Evolutionary conservation across 148 eudicot genomes (phyloP).

Genomic region (Silene latifolia): DNA sequence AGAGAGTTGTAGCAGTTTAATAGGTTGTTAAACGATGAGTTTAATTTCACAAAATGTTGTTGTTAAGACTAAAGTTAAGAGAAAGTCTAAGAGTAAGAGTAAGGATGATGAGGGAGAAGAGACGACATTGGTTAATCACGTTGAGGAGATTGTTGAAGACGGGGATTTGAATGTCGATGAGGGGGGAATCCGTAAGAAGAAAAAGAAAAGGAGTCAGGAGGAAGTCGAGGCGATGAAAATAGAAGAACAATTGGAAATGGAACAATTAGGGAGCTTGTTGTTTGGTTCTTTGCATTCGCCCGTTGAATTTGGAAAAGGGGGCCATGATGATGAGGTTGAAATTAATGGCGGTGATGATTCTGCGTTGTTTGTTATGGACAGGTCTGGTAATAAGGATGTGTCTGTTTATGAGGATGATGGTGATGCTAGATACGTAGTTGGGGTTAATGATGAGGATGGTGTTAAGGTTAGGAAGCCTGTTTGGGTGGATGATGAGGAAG

Average conservation of each 20-base stretch:
- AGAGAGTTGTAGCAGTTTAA: neutral
- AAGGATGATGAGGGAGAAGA: conserved; percentile 23
- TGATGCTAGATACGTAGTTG: conserved; percentile 25
- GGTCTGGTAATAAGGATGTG: conserved; percentile 36
- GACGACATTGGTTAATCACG: conserved; percentile 28
- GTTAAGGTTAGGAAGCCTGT: conserved; percentile 56
- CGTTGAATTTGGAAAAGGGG: conserved; percentile 58
- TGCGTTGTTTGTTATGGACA: conserved; percentile 54
- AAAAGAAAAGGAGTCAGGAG: conserved; percentile 42
- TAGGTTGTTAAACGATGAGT: conserved; percentile 36
- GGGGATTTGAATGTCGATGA: conserved; percentile 24
- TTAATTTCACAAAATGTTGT: conserved; percentile 70
- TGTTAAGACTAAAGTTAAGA: conserved; percentile 38
- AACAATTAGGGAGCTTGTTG: conserved; percentile 54
- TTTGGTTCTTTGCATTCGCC: conserved; percentile 73
- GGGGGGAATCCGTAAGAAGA: conserved; percentile 33
- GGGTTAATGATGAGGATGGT: conserved; percentile 30
- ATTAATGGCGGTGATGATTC: conserved; percentile 28
- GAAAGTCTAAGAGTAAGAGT: conserved; percentile 51
- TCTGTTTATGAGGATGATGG: conserved; percentile 46
- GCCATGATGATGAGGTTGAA: conserved; percentile 26
- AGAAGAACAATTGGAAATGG: conserved; percentile 57
- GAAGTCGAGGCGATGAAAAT: conserved; percentile 30
- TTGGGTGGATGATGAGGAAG: conserved; percentile 90
- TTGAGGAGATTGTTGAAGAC: conserved; percentile 29